A percentile compares a stretch with the other conserved stretches of the same genome.
Conservation (phyloP, 495 filamentous ascomycete species). For the Talaromyces trachyspermus region DNA sequence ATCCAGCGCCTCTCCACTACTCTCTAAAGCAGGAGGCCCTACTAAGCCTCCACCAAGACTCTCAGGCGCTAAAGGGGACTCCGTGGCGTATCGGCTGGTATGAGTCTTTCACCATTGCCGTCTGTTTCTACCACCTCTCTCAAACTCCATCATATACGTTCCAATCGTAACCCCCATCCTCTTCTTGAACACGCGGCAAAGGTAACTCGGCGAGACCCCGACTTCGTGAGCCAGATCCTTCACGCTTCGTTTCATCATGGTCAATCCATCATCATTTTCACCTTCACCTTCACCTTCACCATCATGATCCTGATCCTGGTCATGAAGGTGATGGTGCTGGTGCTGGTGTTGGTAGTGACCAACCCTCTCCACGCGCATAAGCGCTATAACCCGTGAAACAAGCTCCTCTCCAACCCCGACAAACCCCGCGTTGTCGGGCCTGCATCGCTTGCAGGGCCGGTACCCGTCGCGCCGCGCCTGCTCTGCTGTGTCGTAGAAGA, state of each 20-base stretch:
- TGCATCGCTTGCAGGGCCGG: slow-evolving; percentile 58
- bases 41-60: too few relatives aligned
- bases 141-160: too few relatives aligned
- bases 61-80: too few relatives aligned
- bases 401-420: slow-evolving; percentile 12
- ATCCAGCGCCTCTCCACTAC: too few relatives aligned
- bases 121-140: too few relatives aligned
- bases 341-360: too few relatives aligned
- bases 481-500: slow-evolving; percentile 48
- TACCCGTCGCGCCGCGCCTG: slow-evolving; percentile 51
- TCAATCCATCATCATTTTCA: background rate
- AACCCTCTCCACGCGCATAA: slow-evolving; percentile 3
- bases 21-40: too few relatives aligned
- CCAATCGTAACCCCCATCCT: slow-evolving; percentile 13
- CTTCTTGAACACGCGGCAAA: slow-evolving; percentile 15
- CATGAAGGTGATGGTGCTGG: background rate
- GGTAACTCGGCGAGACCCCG: slow-evolving; percentile 13
- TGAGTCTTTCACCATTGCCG: too few relatives aligned
- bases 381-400: slow-evolving; percentile 8
- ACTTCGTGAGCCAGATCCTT: slow-evolving; percentile 11
- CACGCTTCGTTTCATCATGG: background rate
- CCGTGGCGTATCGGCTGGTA: too few relatives aligned
- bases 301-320: background rate
- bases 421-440: slow-evolving; percentile 31
- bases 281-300: background rate